These are phyloP conservation scores for Penicillium paneum DNA, from an alignment of 2,329 filamentous ascomycete genomes.

Conservation along the genomic window DNA sequence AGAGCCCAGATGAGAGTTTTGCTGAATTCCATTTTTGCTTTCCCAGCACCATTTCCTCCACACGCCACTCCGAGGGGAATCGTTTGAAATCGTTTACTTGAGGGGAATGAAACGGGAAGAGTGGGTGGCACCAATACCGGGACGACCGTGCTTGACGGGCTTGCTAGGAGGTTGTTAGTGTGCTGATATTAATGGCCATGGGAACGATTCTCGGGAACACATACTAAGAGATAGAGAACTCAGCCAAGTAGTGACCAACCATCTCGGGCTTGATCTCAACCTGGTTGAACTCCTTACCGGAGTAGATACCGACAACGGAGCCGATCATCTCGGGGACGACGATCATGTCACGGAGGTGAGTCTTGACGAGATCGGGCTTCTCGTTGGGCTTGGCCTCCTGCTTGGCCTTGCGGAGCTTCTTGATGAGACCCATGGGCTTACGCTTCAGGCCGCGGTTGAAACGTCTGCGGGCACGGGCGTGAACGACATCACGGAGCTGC, in stretches of 20 bases:
- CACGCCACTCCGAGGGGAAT: slow-evolving; percentile 38
- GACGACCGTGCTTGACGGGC: slow-evolving; percentile 99
- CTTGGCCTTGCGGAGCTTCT: slow-evolving; percentile 99
- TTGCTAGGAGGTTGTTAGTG: slow-evolving; percentile 68
- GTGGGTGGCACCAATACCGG: slow-evolving; percentile 99
- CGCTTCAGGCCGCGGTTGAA: slow-evolving; percentile 99
- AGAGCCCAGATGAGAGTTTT: slow-evolving; percentile 29
- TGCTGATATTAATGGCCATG: not conserved
- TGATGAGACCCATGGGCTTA: slow-evolving; percentile 99
- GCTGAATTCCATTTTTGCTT: slow-evolving; percentile 35
- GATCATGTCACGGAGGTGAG: slow-evolving; percentile 99
- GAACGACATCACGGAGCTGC: slow-evolving; percentile 98
- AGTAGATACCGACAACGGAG: slow-evolving; percentile 98
- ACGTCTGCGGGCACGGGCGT: slow-evolving; percentile 95
- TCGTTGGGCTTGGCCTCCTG: slow-evolving; percentile 98
- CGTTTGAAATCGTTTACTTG: slow-evolving; percentile 67
- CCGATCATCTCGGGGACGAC: slow-evolving; percentile 99
- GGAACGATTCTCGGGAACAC: slow-evolving; percentile 42
- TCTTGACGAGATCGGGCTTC: slow-evolving; percentile 99
- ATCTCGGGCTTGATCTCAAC: slow-evolving; percentile 99
- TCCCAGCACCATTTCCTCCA: slow-evolving; percentile 38
- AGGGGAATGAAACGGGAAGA: slow-evolving; percentile 99
- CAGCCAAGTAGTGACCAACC: slow-evolving; percentile 98
- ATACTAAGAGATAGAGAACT: slow-evolving; percentile 99
- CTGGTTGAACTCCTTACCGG: slow-evolving; percentile 99